Base-by-base conservation (phyloP, 2,329 filamentous ascomycete genomes). In the Gaeumannomyces sp. region DNA sequence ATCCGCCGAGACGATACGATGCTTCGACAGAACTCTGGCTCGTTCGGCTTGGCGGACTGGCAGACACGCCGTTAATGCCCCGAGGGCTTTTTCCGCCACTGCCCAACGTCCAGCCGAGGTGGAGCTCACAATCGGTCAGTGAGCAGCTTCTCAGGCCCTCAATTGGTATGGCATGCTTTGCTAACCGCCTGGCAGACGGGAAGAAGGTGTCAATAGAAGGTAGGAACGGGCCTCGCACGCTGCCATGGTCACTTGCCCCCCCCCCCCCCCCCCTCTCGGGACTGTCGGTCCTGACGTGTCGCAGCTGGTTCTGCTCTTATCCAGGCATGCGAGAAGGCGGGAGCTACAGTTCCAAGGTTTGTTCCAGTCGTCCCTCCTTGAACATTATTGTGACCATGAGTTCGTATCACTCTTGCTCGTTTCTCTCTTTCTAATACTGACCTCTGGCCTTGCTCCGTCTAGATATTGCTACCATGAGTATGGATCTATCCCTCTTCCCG, bases 391-490 rank as follows among this genome's bases (percentile, higher is more conserved):
- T 22, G 33, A 60, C 22, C 64, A 13, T 25, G 38, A 59, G 53
- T 25, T 35, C 25, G 56, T 19, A 27, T 7, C 19, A n/a, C 56
- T n/a, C 56, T 13, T 14, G n/a, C 56, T 27, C 56, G 8, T 8
- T 8, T 2, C 57, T 28, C 25, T 27, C 13, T 22, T 59, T 33
- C 61, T 64, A 59, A 65, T 71, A 68, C 77, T 81, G 71, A 79
- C 72, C 16, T 65, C 69, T 28, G 27, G 67, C 53, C 57, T n/a
- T 58, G 29, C 25, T 25, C 4, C 7, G 50, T 70, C 65, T 70
- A 91, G 93, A 92, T 97, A 97, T 80, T 98, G 94, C 81, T 98
- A 98, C 80, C 94, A 97, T 86, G 94, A 98, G 90, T 92, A 87
- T 81, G 59, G 16, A 60, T 35, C 65, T 69, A 67, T 68, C 65